Evolutionary conservation across 176 grass and related monocot genomes (phyloP), one percentile per base, ranked within the genome.

Genomic region (Cocos nucifera): DNA sequence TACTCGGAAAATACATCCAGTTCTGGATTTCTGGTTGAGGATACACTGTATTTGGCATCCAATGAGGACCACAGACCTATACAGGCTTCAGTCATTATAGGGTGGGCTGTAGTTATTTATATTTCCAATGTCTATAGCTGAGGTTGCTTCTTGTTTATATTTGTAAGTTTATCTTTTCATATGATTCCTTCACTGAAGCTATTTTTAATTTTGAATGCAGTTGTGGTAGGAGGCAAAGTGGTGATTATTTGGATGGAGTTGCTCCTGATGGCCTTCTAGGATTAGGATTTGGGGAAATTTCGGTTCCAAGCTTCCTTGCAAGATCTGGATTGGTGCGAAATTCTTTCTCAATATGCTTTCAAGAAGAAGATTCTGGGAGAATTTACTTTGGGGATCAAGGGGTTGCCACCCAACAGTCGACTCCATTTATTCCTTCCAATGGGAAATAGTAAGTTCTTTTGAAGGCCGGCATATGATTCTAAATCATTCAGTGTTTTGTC

Each of bases 261-360:
- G 92, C 92, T 50, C 92, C 87, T 55, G 92, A 96, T 71, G 87
- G 92, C 56, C 86, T 96, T 78, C 83, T 96, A 85, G 92, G 92
- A 56, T 81, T 91, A 21, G 87, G 87, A 64, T 84, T 87, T 71
- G 87, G 83, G 32, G 72, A 90, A 64, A 90, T 96, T 67, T 87
- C 92, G 53, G 83, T 96, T 65, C 92, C 92, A 68, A 90, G 92
- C 58, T 96, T 90, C 55, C 87, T 96, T 66, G 83, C 92, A 66
- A 85, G 78, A 83, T 65, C 69, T 80, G 92, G 87, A 75, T 62
- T 96, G 75, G 84, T 88, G 61, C 76, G 55, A 32, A 80, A 88
- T 81, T 88, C 92, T 16, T 96, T 96, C 59, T 90, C 92, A 2
- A 85, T 96, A 74, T 96, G 92, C 64, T 96, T 96, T 59, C 85